Base-by-base conservation (phyloP, 345 rosid species). In the Eucalyptus melliodora region DNA sequence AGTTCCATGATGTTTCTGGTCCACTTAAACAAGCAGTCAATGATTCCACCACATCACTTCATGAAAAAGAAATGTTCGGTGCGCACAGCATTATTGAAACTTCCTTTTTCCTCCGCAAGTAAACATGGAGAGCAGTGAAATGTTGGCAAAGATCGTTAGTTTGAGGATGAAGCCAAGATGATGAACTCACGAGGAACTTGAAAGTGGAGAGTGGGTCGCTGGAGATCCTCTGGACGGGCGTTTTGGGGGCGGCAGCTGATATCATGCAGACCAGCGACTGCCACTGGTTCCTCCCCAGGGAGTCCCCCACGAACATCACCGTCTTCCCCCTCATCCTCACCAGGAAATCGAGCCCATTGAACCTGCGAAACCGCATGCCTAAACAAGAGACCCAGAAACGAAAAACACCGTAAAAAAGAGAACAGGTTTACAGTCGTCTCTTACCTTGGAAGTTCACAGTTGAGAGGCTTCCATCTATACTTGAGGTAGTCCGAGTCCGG, bases 261-360 rank as follows among this genome's bases (percentile, higher is more conserved):
- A 96, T 94, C 98, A 97, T 91, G 90, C 99, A 97, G 62, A 97
- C 93, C 96, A 97, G 92, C 83, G 99, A 97, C 93, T 97, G 95
- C 97, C 97, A 97, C 88, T 97, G 99, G 89, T 97, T 96, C 91
- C 95, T 91, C 11, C 99, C 97, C n/a, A 97, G 91, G 9, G 99
- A 97, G 89, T 97, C 99, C 85, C 99, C 99, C 50, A 97, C 99
- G 89, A 96, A 96, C 98, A 97, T 96, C 90, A 97, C 90, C 1
- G 94, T 94, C 93, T 93, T 96, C 90, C 96, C 95, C 86, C 93
- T 93, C 99, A 96, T 94, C 88, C 92, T 93, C 86, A 23, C 80
- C 92, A 98, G 86, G 92, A 96, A 97, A 37, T 96, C 95, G 50
- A 93, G 88, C 88, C 99, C 99, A 88, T 94, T 83, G 91, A 98